Evolutionary conservation across 352 stramenopile genomes (phyloP).

Genomic region (Phytophthora sp.): DNA sequence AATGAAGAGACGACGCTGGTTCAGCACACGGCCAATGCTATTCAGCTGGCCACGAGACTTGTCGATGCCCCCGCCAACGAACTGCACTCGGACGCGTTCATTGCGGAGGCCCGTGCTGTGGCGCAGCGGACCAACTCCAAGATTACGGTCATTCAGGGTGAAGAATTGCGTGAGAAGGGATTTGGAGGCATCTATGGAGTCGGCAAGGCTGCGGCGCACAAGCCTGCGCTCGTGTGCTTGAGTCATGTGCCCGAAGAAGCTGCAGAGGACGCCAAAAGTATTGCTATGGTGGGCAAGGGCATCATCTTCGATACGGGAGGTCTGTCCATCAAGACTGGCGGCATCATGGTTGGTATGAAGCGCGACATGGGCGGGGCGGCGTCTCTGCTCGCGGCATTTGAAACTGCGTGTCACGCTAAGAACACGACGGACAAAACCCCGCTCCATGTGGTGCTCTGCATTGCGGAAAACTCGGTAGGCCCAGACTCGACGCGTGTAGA

Average conservation of each 20-base stretch:
- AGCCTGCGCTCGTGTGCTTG: constrained; percentile 92
- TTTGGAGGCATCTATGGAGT: constrained; percentile 95
- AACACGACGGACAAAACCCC: constrained; percentile 89
- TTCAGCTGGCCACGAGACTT: constrained; percentile 87
- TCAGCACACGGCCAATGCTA: constrained; percentile 77
- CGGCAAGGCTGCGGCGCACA: constrained; percentile 88
- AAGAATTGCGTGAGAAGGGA: constrained; percentile 88
- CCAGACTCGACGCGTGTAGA: constrained; percentile 91
- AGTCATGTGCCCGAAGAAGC: constrained; percentile 68
- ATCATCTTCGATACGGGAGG: constrained; percentile 98
- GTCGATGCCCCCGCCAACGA: constrained; percentile 92
- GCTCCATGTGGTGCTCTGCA: constrained; percentile 91
- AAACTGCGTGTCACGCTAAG: constrained; percentile 87
- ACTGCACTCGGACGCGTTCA: constrained; percentile 90
- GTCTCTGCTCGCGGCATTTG: constrained; percentile 62
- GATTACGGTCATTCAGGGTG: constrained; percentile 87
- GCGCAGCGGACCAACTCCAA: constrained; percentile 68
- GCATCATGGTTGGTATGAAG: constrained; percentile 94
- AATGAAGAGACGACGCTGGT: constrained; percentile 41
- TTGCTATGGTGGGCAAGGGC: constrained; percentile 93
- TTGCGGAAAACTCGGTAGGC: constrained; percentile 95
- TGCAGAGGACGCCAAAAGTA: constrained; percentile 45
- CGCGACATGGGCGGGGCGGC: constrained; percentile 92
- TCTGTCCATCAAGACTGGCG: constrained; percentile 92
- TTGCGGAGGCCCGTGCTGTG: constrained; percentile 75